A percentile compares a stretch with the other conserved stretches of the same genome.
Evolutionary conservation across 2,329 filamentous ascomycete genomes (phyloP).

Genomic region (Bertia moriformis): DNA sequence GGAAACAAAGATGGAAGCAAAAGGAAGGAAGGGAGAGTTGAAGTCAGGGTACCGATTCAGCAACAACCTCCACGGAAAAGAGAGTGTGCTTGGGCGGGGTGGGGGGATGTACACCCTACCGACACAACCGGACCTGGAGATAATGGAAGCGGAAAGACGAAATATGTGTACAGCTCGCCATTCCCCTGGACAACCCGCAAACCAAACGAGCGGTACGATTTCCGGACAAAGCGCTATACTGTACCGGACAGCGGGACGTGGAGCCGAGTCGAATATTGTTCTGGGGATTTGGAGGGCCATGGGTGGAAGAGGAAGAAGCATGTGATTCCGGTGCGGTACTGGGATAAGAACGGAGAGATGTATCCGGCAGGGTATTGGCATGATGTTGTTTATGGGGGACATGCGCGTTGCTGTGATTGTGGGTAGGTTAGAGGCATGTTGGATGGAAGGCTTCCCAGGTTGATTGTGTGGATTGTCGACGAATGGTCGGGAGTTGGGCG

Average conservation of each 20-base stretch:
- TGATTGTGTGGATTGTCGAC: constrained; percentile 9
- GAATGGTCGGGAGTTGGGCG: constrained; percentile 21
- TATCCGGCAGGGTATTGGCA: constrained; percentile 6
- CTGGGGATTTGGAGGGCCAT: constrained; percentile 4
- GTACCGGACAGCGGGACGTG: constrained; percentile 7
- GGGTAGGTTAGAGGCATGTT: not conserved
- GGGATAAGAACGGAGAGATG: not conserved
- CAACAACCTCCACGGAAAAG: too few relatives aligned
- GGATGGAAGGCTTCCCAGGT: not conserved
- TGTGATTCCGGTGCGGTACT: constrained; percentile 9
- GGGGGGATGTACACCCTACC: not conserved
- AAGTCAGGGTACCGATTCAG: too few relatives aligned
- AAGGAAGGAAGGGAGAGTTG: too few relatives aligned
- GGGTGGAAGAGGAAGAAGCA: constrained; percentile 5
- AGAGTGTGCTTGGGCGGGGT: not conserved
- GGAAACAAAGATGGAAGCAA: too few relatives aligned
- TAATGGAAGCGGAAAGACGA: too few relatives aligned
- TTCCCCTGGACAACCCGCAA: constrained; percentile 9
- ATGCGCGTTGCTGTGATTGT: constrained; percentile 1
- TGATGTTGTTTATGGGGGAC: constrained; percentile 6
- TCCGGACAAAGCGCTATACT: constrained; percentile 13
- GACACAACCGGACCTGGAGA: not conserved
- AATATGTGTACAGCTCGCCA: constrained; percentile 3
- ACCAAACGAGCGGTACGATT: constrained; percentile 13
- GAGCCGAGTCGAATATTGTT: constrained; percentile 14